Conservation (phyloP, 2,329 filamentous ascomycete species). For the Drechslera avenae region DNA sequence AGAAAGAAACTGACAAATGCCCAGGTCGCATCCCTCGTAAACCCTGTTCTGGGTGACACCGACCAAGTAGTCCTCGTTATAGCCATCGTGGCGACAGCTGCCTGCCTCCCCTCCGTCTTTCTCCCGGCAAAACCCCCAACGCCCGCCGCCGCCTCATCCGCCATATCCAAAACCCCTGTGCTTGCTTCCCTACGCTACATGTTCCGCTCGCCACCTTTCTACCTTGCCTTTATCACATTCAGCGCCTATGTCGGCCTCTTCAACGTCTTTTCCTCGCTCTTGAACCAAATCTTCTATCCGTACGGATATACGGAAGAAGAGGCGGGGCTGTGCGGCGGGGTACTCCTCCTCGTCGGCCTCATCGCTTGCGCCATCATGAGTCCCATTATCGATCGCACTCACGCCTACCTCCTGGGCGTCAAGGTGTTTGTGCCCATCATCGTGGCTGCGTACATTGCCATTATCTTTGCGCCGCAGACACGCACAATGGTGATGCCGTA, state of each 20-base stretch:
- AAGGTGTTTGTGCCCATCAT: conserved; percentile 77
- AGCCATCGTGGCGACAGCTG: conserved; percentile 76
- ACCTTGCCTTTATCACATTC: conserved; percentile 81
- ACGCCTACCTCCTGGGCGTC: conserved; percentile 75
- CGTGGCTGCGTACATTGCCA: conserved; percentile 71
- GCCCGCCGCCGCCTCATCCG: conserved; percentile 71
- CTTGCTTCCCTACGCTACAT: conserved; percentile 56
- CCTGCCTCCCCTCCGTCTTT: conserved; percentile 77
- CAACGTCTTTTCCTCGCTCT: conserved; percentile 84
- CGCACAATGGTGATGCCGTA: conserved; percentile 70
- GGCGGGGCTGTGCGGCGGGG: conserved; percentile 85
- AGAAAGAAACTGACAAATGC: conserved; percentile 4
- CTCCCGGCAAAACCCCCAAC: conserved; percentile 77
- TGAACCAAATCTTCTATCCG: conserved; percentile 88
- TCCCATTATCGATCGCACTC: conserved; percentile 83
- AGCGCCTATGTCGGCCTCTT: conserved; percentile 87
- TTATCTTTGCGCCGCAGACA: conserved; percentile 79
- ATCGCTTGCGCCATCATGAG: conserved; percentile 75
- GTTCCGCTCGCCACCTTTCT: conserved; percentile 70
- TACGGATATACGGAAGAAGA: conserved; percentile 84
- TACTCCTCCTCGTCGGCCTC: conserved; percentile 88
- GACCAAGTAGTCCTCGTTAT: conserved; percentile 85
- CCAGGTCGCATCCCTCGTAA: conserved; percentile 74
- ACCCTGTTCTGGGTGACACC: conserved; percentile 76
- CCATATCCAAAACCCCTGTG: conserved; percentile 59